A percentile compares a stretch with the other conserved stretches of the same genome.
phyloP scores from a whole-genome alignment of 106 monocot genomes.

The Amphibolis antarctica region DNA sequence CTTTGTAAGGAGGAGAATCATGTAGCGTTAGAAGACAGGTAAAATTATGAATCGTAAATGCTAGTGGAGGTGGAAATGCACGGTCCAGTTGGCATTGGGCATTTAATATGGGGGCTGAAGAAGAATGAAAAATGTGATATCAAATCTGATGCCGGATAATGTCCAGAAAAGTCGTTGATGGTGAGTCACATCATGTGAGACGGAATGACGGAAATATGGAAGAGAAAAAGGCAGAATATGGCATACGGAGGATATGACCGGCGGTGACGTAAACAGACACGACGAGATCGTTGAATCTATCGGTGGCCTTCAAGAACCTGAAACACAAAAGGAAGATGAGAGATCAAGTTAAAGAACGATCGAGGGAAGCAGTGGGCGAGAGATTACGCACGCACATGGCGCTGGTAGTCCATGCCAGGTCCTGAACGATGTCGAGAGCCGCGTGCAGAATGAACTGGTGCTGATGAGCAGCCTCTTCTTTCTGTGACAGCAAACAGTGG shows the following conservation, averaged over 20 bases:
- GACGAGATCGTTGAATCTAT: conserved; percentile 89
- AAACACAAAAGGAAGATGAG: background rate
- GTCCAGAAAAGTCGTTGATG: no score
- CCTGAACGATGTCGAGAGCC: conserved; percentile 91
- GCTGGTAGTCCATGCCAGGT: conserved; percentile 92
- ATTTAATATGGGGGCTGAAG: no score
- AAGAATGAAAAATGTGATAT: no score
- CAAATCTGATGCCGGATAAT: no score
- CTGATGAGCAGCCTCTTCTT: conserved; percentile 80
- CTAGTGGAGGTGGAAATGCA: no score
- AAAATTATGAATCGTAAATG: no score
- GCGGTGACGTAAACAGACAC: conserved; percentile 98
- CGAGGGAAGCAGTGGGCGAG: background rate
- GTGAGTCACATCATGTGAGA: no score
- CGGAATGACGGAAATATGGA: conserved; percentile 4
- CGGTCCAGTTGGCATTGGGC: no score
- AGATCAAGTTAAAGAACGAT: background rate
- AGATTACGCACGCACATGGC: conserved; percentile 53
- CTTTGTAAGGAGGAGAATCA: no score
- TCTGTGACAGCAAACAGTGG: conserved; percentile 29
- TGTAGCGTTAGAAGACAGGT: no score
- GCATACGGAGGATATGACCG: conserved; percentile 99
- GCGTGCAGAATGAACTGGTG: conserved; percentile 97
- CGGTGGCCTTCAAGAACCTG: conserved; percentile 94
- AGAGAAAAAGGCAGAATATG: no score